Conservation (phyloP, 305 asterid species). For the Fraxinus platypoda region DNA sequence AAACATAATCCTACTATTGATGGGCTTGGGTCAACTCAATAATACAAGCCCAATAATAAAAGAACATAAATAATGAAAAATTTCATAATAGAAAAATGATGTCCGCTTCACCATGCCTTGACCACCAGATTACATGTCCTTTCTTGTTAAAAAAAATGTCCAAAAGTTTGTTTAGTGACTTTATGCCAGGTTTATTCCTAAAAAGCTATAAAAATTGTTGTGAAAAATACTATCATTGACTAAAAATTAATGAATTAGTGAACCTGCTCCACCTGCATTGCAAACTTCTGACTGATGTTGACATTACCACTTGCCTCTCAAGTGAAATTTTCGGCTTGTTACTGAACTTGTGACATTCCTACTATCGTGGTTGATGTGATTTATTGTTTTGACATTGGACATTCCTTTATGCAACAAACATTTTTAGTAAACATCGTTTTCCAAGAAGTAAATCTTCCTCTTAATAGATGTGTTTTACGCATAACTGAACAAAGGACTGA, state of each 20-base stretch:
- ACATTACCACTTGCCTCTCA: background rate
- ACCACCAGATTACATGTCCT: background rate
- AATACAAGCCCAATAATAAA: too few species aligned
- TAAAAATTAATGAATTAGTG: background rate
- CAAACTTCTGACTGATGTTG: background rate
- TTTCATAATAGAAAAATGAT: too few species aligned
- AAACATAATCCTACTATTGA: too few species aligned
- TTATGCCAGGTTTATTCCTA: background rate
- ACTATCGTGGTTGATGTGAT: background rate
- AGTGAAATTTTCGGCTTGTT: background rate
- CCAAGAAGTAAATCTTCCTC: background rate
- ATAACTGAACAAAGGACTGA: slow-evolving; percentile 28
- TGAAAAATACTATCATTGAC: background rate
- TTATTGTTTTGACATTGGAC: slow-evolving; percentile 7
- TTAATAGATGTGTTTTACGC: slow-evolving; percentile 1
- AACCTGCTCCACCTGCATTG: slow-evolving; percentile 3
- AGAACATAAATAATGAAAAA: too few species aligned
- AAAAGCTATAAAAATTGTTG: background rate
- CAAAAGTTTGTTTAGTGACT: too few species aligned
- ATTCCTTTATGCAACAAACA: background rate
- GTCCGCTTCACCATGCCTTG: background rate
- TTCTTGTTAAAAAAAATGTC: background rate
- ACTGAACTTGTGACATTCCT: background rate
- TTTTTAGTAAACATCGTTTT: slow-evolving; percentile 10
- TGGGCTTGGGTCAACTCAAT: too few species aligned